A percentile compares a stretch with the other conserved stretches of the same genome.
These are phyloP conservation scores for Forsythia suspensa DNA, from an alignment of 257 asterid genomes.

Conservation along the genomic window DNA sequence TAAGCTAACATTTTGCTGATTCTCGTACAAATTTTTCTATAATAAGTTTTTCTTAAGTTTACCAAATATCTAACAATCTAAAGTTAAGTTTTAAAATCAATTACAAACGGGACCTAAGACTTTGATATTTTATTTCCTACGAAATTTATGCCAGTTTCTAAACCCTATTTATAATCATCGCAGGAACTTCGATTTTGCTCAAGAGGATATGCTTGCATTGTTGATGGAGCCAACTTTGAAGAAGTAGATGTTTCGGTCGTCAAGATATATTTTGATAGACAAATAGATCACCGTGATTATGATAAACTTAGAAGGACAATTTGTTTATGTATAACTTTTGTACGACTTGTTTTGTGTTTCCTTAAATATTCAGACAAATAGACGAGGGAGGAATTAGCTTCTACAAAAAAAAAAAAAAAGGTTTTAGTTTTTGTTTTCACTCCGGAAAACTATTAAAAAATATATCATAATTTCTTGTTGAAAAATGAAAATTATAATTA, in stretches of 20 bases:
- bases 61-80: too few species aligned
- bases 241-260: neutral
- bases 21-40: too few species aligned
- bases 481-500: too few species aligned
- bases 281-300: neutral
- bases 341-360: neutral
- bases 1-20: too few species aligned
- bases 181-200: neutral
- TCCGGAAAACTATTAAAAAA: neutral
- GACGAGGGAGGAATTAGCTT: neutral
- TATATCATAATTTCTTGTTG: neutral
- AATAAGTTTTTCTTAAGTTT: too few species aligned
- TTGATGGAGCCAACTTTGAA: neutral
- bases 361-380: neutral
- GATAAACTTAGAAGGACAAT: neutral
- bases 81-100: too few species aligned
- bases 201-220: neutral
- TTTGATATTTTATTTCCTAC: too few species aligned
- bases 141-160: too few species aligned
- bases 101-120: neutral
- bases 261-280: neutral
- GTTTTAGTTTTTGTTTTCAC: neutral
- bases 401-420: neutral
- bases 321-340: neutral
- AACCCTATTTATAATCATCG: neutral